A percentile compares a stretch with the other conserved stretches of the same genome.
These are phyloP conservation scores for Hydnomerulius pinastri DNA, from an alignment of 768 basidiomycete species.

Conservation along the genomic window DNA sequence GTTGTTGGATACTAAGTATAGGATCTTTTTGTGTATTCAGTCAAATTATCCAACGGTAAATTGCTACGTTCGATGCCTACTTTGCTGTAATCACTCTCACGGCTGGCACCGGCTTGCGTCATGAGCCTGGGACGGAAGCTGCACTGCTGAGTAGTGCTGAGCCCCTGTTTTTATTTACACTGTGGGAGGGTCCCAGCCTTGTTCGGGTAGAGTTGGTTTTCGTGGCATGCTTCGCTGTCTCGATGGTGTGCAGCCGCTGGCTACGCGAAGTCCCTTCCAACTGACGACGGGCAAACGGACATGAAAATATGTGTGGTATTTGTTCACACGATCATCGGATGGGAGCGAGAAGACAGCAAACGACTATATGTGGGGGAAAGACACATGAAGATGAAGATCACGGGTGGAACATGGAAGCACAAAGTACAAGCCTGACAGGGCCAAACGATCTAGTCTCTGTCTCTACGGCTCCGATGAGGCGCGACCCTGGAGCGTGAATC, in stretches of 20 bases:
- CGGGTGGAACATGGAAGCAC: neutral
- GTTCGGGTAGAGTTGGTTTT: neutral
- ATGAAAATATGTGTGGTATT: neutral
- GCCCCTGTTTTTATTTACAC: neutral
- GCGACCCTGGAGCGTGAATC: conserved; percentile 1
- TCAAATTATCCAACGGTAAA: neutral
- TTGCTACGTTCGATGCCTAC: neutral
- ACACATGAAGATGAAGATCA: neutral
- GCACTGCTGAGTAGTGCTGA: too few species aligned
- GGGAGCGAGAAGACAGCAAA: neutral
- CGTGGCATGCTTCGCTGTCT: neutral
- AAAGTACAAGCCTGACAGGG: conserved; percentile 2
- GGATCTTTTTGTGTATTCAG: too few species aligned
- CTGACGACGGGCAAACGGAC: neutral
- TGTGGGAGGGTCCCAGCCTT: neutral
- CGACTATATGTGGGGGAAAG: neutral
- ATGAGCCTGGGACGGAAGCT: neutral
- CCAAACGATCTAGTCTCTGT: conserved; percentile 1
- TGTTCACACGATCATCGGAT: neutral
- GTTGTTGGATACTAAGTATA: neutral
- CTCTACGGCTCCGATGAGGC: conserved; percentile 3
- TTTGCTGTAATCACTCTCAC: neutral
- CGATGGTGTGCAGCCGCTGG: neutral
- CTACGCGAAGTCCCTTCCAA: neutral
- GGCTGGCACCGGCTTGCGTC: neutral